Evolutionary conservation across 1,284 basidiomycete genomes (phyloP), one percentile per base, ranked within the genome.

Genomic region (Sporisorium sorghi): DNA sequence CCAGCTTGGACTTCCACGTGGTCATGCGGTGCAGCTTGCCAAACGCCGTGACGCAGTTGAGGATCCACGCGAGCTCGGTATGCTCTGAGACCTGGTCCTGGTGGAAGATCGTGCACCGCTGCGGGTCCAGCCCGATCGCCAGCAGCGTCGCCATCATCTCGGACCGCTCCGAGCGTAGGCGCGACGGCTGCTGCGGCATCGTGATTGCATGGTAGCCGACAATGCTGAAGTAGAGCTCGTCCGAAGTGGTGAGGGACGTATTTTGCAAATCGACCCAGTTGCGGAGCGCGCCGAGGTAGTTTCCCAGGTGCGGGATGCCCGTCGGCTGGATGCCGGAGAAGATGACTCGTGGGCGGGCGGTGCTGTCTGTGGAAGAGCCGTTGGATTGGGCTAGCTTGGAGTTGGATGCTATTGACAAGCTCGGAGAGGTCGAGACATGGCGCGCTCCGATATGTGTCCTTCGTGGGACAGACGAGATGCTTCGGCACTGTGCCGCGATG

Each of bases 1-100:
- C 92, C 1, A 96, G 85, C 69, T 92, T 90, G 12, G 91, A 89
- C 91, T 96, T 97, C 94, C 94, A 97, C 0, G 93, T 95, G 2
- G 94, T 97, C 94, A 97, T 96, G 42, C 94, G 87, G 39, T 90
- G 88, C 11, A 98, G 86, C 76, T 90, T 90, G 8, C 94, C 93
- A 46, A 96, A 88, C 0, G 93, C 90, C 0, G 93, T 91, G 40
- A 94, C 86, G 76, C 94, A 96, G 74, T 90, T 92, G 55, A 98
- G 85, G 60, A 94, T 89, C 95, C 95, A 98, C 1, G 91, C 91
- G n/a, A 97, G 86, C 80, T 97, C 93, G 0, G 90, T 88, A 81
- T 98, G 95, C 72, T 92, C 88, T 32, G 88, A 89, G 59, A 96
- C 93, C 91, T 96, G 76, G 69, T 97, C 94, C 83, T 97, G 95